Base-by-base conservation (phyloP, 2,329 filamentous ascomycete species). In the Rhynchosporium agropyri region DNA sequence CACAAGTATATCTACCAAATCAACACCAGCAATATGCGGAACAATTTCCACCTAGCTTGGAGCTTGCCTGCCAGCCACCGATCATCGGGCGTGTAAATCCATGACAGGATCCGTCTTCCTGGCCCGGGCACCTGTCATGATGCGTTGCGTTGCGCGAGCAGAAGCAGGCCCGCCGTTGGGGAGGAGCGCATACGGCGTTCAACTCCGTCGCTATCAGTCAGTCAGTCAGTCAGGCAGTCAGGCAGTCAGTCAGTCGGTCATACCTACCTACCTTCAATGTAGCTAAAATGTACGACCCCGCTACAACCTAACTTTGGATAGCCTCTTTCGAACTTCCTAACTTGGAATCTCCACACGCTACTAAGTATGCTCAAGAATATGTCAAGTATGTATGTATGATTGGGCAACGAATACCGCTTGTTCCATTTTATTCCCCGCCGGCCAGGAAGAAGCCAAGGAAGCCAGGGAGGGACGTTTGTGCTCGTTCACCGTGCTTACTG, bases 61-160 rank as follows among this genome's bases (percentile, higher is more conserved):
- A 67, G 65, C 65, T 65, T 60, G 60, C 65, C 67, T 66, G 60
- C 56, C 61, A 64, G 64, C 66, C 65, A 69, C 68, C 68, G 68
- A 70, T 70, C 57, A 70, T 69, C 68, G 68, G 68, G 68, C 68
- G 59, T 60, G 33, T 55, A 65, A 49, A 65, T 60, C 66, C 65
- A 61, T 63, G 63, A 59, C 63, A 55, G 63, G 62, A 51, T 36
- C 51, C 58, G 43, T 40, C 26, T 46, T 54, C 36, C 31, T 56
- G 54, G 59, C 53, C 43, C 51, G 20, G 48, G 60, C 57, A 59
- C 46, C 42, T 59, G 57, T 59, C 57, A 59, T 59, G 57, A 59
- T 46, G 57, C 57, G 57, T 59, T 46, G 57, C 57, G 57, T 59
- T 26, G 20, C 26, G 20, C n/a, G 49, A 26, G 49, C n/a, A 31